These are phyloP conservation scores for Dipteronia dyeriana DNA, from an alignment of 345 rosid species.

Conservation along the genomic window DNA sequence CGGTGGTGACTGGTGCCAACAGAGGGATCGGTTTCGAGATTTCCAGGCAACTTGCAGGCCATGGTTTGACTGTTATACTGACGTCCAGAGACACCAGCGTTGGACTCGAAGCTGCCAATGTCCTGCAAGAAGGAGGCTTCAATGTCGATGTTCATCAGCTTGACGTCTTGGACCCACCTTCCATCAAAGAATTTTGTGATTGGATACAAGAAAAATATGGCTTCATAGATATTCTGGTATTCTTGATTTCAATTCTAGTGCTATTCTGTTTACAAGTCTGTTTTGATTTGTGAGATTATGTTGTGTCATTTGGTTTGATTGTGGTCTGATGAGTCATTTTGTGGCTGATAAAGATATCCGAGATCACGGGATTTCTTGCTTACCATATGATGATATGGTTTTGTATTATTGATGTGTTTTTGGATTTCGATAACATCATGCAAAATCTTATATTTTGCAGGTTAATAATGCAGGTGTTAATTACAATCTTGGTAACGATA, in stretches of 20 bases:
- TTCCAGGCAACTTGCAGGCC: slow-evolving; percentile 82
- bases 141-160: slow-evolving; percentile 80
- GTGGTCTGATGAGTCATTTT: not conserved
- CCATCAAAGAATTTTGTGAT: slow-evolving; percentile 53
- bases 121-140: slow-evolving; percentile 80
- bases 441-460: slow-evolving; percentile 37
- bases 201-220: slow-evolving; percentile 75
- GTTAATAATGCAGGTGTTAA: slow-evolving; percentile 96
- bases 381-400: too few species aligned
- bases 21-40: slow-evolving; percentile 96
- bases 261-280: not conserved
- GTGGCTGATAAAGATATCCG: not conserved
- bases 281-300: not conserved
- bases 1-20: slow-evolving; percentile 88
- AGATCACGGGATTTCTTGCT: too few species aligned
- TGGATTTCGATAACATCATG: not conserved
- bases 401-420: slow-evolving; percentile 11
- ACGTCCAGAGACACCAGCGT: slow-evolving; percentile 76
- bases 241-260: not conserved
- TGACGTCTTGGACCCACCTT: slow-evolving; percentile 59
- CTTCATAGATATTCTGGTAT: slow-evolving; percentile 75
- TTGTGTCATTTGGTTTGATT: not conserved
- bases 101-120: slow-evolving; percentile 80
- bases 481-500: slow-evolving; percentile 67
- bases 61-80: slow-evolving; percentile 71